Evolutionary conservation across 2,329 filamentous ascomycete genomes (phyloP), one percentile per base, ranked within the genome.

Genomic region (Onygenales sp.): DNA sequence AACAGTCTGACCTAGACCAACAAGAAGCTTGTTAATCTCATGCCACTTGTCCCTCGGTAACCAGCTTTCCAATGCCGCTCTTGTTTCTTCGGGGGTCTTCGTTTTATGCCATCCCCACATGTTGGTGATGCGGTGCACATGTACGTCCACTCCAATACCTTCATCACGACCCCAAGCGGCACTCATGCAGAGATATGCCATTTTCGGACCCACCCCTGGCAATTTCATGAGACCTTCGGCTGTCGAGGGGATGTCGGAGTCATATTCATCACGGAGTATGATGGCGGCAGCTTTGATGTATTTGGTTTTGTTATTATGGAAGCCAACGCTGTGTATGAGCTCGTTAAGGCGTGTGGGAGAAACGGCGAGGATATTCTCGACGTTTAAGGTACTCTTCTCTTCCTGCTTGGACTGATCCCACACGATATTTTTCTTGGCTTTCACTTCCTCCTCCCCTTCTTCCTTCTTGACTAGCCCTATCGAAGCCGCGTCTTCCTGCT

Each of bases 41-140:
- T 88, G 86, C 91, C 91, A 96, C 63, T 81, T 83, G 50, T 95
- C 88, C 55, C 71, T 79, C 2, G 91, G 91, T 61, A 96, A 74
- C 91, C 91, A 96, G 13, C 77, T 77, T 73, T 96, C 81, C 55
- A 96, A 75, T 36, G 83, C 81, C 52, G 77, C 72, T 43, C 91
- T 78, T 33, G 91, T 95, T 66, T 88, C 86, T 73, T 96, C 91
- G 0, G 91, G 91, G 10, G 76, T 86, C 62, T 82, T 84, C 2
- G 86, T 92, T 67, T 81, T 82, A 67, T 94, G 82, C 91, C 91
- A 96, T 3, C 88, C 87, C 90, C 90, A 95, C 32, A 95, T 75
- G 71, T 95, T 95, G 50, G 89, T 92, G 70, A 96, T 94, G 53
- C 91, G 86, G 71, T 95, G 91, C 3, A 96, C 91, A 70, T 96